A percentile compares a stretch with the other conserved stretches of the same genome.
Conservation (phyloP, 1,284 basidiomycete genomes). For the Vanrija sp. region DNA sequence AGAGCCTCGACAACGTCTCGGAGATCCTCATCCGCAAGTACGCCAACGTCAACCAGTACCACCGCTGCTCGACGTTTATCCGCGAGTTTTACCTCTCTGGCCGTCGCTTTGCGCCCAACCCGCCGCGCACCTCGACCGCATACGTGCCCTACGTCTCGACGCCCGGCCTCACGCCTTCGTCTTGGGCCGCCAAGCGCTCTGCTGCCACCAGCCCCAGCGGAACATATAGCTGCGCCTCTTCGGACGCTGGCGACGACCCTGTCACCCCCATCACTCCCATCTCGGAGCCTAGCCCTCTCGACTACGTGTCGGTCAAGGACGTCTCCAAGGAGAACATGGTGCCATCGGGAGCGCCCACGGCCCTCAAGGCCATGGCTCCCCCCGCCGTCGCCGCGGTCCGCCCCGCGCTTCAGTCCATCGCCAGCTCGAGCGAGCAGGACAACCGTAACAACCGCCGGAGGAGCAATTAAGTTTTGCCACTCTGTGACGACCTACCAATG, state of each 20-base stretch:
- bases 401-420: slow-evolving; percentile 27
- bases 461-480: slow-evolving; percentile 26
- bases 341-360: slow-evolving; percentile 17
- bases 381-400: slow-evolving; percentile 11
- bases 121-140: slow-evolving; percentile 36
- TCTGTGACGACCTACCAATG: neutral
- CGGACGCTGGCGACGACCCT: slow-evolving; percentile 48
- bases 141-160: slow-evolving; percentile 32
- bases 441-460: slow-evolving; percentile 29
- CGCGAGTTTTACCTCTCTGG: slow-evolving; percentile 78
- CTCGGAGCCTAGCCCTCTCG: slow-evolving; percentile 24
- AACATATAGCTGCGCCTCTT: slow-evolving; percentile 41
- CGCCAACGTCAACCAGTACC: slow-evolving; percentile 81
- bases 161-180: slow-evolving; percentile 41
- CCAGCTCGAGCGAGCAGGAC: slow-evolving; percentile 16
- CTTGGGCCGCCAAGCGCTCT: slow-evolving; percentile 24
- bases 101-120: slow-evolving; percentile 47
- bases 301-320: slow-evolving; percentile 13
- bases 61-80: slow-evolving; percentile 84
- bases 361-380: slow-evolving; percentile 16
- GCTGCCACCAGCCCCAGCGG: slow-evolving; percentile 33
- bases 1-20: slow-evolving; percentile 82
- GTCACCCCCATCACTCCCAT: slow-evolving; percentile 47
- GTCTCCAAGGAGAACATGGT: slow-evolving; percentile 45
- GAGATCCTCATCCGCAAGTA: slow-evolving; percentile 96